phyloP scores from a whole-genome alignment of 371 early-diverging fungal species.

The Rhizopus delemar region DNA sequence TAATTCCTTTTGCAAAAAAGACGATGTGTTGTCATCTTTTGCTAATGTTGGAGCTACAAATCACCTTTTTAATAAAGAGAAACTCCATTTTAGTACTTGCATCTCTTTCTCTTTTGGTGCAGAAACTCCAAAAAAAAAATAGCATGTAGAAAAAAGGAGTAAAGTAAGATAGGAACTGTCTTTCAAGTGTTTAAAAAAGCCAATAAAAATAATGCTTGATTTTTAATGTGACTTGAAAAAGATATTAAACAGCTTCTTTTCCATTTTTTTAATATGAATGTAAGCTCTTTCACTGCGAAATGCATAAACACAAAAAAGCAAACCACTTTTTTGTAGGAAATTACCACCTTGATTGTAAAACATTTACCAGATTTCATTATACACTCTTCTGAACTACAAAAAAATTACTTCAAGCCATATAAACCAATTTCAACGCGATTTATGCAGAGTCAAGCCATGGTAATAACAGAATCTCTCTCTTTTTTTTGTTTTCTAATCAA shows the following conservation, averaged over 20 bases:
- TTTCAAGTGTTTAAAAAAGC: no score
- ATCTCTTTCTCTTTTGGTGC: no score
- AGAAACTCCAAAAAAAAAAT: no score
- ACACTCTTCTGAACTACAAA: conserved; percentile 18
- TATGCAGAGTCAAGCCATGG: conserved; percentile 43
- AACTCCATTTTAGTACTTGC: no score
- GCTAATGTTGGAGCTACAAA: no score
- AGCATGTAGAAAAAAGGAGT: no score
- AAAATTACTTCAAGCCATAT: conserved; percentile 37
- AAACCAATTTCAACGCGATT: conserved; percentile 33
- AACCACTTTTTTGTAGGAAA: not conserved
- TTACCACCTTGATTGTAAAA: conserved; percentile 41
- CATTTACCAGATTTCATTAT: conserved; percentile 36
- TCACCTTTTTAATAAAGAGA: no score
- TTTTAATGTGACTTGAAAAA: no score
- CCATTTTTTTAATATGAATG: not conserved
- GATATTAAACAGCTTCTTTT: not conserved
- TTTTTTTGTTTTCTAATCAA: no score
- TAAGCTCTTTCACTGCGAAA: not conserved
- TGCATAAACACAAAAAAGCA: not conserved
- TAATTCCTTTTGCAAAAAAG: conserved; percentile 3
- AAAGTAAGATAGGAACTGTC: no score
- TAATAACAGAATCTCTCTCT: conserved; percentile 13
- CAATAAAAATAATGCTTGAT: no score
- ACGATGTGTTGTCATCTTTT: not conserved